A percentile compares a stretch with the other conserved stretches of the same genome.
Evolutionary conservation across 225 moss, liverwort and hornwort species (phyloP).

Genomic region (Rhytidiadelphus loreus): DNA sequence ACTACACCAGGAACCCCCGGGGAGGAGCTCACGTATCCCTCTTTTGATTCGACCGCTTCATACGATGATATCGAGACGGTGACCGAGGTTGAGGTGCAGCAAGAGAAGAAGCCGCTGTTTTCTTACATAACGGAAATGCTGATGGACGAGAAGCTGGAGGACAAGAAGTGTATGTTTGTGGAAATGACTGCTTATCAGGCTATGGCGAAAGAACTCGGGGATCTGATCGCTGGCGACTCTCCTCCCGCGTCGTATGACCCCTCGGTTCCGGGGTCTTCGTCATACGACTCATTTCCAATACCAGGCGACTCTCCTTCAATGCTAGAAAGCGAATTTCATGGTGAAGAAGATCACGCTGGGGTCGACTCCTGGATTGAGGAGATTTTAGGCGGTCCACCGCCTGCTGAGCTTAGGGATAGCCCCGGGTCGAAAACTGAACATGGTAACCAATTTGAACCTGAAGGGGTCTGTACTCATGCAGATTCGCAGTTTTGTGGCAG

Average conservation of each 20-base stretch:
- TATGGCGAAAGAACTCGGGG: conserved; percentile 51
- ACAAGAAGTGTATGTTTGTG: conserved; percentile 39
- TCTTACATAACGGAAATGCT: conserved; percentile 16
- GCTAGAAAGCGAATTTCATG: background rate
- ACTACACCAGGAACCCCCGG: background rate
- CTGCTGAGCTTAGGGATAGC: conserved; percentile 21
- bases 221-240: conserved; percentile 20
- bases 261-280: background rate
- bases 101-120: conserved; percentile 23
- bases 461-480: background rate
- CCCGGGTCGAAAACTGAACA: background rate
- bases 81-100: conserved; percentile 8
- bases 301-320: background rate
- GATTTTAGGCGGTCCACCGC: conserved; percentile 19
- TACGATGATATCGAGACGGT: background rate
- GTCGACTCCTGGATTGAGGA: conserved; percentile 36
- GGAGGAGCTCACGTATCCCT: background rate
- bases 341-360: conserved; percentile 1
- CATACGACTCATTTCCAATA: background rate
- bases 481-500: background rate
- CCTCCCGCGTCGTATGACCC: background rate
- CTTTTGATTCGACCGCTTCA: background rate
- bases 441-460: background rate
- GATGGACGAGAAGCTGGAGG: conserved; percentile 31
- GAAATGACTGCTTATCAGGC: conserved; percentile 37